phyloP scores from a whole-genome alignment of 176 grass and related monocot genomes.

The Areca catechu region DNA sequence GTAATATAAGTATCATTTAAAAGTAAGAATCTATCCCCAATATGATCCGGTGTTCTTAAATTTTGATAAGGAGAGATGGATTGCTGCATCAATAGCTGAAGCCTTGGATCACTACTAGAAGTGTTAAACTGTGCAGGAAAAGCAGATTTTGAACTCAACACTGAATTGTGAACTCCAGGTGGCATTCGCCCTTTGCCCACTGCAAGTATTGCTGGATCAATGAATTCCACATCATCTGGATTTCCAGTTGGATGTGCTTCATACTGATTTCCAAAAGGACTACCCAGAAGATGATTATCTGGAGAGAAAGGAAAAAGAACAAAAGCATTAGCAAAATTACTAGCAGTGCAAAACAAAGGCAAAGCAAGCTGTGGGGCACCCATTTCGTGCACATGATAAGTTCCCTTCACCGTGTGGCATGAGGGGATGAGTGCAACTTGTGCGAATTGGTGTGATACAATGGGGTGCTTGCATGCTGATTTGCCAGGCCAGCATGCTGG shows the following conservation, averaged over 20 bases:
- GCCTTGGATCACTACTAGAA: conserved; percentile 57
- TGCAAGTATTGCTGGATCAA: conserved; percentile 86
- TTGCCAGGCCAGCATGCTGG: too few species aligned
- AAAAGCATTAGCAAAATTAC: not conserved
- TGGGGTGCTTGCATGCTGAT: too few species aligned
- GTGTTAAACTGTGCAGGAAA: conserved; percentile 38
- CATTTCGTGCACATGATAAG: too few species aligned
- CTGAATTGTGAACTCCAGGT: conserved; percentile 40
- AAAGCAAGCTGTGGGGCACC: too few species aligned
- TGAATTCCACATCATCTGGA: conserved; percentile 63
- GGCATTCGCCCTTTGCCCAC: conserved; percentile 83
- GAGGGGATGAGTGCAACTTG: too few species aligned
- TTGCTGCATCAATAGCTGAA: conserved; percentile 67
- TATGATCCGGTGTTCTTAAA: conserved; percentile 35
- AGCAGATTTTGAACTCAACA: conserved; percentile 35
- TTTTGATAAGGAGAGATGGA: conserved; percentile 54
- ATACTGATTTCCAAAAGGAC: conserved; percentile 42
- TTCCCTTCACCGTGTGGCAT: too few species aligned
- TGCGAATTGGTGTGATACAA: too few species aligned
- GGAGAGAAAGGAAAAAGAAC: conserved; percentile 9
- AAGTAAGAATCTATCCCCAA: conserved; percentile 38
- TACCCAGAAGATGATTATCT: conserved; percentile 40
- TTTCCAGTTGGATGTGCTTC: conserved; percentile 44
- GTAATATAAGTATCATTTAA: conserved; percentile 57
- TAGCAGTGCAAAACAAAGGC: too few species aligned